Conservation (phyloP, 106 monocot genomes). For the Triglochin maritima region DNA sequence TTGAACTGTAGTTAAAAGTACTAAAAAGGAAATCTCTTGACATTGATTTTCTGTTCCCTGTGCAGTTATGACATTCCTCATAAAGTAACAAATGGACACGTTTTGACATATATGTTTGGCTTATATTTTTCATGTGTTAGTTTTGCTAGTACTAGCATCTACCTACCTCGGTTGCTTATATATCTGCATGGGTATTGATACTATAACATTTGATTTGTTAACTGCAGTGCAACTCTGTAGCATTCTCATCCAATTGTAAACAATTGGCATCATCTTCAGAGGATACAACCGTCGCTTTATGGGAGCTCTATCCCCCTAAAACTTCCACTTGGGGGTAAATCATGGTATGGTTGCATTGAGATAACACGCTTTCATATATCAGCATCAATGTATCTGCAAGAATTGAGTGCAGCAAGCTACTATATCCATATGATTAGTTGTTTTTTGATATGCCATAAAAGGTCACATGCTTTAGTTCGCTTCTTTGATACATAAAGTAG, state of each 20-base stretch:
- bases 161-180: neutral
- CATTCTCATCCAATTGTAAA: slow-evolving; percentile 62
- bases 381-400: no score
- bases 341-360: no score
- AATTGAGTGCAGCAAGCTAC: no score
- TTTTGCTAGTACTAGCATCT: neutral
- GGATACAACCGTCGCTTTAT: slow-evolving; percentile 81
- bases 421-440: no score
- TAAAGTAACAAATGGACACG: neutral
- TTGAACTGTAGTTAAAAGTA: no score
- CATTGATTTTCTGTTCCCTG: neutral
- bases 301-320: slow-evolving; percentile 72
- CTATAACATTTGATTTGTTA: neutral
- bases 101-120: neutral
- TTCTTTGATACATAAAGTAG: no score
- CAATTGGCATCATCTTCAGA: slow-evolving; percentile 80
- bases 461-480: no score
- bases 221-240: slow-evolving; percentile 74
- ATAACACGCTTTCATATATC: no score
- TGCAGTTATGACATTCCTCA: neutral
- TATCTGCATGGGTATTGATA: no score
- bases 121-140: neutral
- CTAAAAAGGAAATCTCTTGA: neutral
- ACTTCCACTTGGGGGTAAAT: neutral
- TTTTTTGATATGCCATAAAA: no score